These are phyloP conservation scores for Trichoderma aggressivum DNA, from an alignment of 2,329 filamentous ascomycete genomes.

Conservation along the genomic window DNA sequence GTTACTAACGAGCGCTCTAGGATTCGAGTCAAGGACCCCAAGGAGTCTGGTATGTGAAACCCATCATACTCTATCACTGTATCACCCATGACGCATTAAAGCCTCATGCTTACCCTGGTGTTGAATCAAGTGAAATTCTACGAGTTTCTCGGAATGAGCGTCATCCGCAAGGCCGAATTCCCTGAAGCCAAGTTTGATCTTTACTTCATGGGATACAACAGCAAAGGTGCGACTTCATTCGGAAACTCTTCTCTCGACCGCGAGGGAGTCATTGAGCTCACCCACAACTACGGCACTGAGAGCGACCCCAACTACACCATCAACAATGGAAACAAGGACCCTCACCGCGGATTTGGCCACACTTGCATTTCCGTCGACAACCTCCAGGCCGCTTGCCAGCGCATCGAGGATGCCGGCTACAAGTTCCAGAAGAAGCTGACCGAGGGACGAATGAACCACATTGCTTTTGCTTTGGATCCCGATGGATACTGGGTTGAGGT, in stretches of 20 bases:
- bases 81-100: neutral
- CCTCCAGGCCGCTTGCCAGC: slow-evolving; percentile 84
- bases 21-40: slow-evolving; percentile 92
- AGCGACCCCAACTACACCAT: slow-evolving; percentile 74
- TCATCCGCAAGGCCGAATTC: slow-evolving; percentile 76
- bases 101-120: slow-evolving; percentile 1
- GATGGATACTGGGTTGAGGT: slow-evolving; percentile 87
- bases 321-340: slow-evolving; percentile 88
- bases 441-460: slow-evolving; percentile 81
- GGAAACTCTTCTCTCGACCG: slow-evolving; percentile 74
- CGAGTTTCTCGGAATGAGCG: slow-evolving; percentile 82
- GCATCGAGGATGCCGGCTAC: slow-evolving; percentile 87
- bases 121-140: slow-evolving; percentile 74
- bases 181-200: slow-evolving; percentile 90
- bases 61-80: neutral
- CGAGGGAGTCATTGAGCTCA: slow-evolving; percentile 85
- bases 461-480: slow-evolving; percentile 87
- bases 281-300: slow-evolving; percentile 85
- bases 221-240: slow-evolving; percentile 67
- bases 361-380: slow-evolving; percentile 79
- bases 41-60: slow-evolving; percentile 59
- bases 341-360: slow-evolving; percentile 79
- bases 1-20: slow-evolving; percentile 43
- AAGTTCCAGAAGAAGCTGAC: slow-evolving; percentile 91
- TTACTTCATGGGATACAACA: slow-evolving; percentile 91